phyloP scores from a whole-genome alignment of 1,139 yeast species.

The Schwanniomyces etchellsii region DNA sequence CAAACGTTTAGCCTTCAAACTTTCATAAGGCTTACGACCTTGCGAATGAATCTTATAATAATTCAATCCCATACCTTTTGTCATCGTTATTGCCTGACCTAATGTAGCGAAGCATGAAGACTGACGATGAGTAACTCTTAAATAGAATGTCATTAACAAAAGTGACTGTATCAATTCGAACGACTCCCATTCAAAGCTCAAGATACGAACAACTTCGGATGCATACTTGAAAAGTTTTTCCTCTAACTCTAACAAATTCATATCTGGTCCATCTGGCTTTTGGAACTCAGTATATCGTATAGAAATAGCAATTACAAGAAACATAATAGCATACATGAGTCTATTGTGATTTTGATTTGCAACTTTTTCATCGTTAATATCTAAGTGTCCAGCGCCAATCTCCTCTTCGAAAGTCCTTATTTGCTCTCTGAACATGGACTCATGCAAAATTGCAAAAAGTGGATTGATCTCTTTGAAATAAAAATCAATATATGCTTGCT shows the following conservation, averaged over 20 bases:
- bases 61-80: constrained; percentile 53
- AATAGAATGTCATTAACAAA: constrained; percentile 49
- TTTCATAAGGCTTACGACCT: constrained; percentile 37
- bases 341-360: constrained; percentile 28
- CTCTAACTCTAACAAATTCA: constrained; percentile 33
- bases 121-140: constrained; percentile 55
- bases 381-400: constrained; percentile 7
- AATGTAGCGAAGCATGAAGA: constrained; percentile 49
- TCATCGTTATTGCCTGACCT: constrained; percentile 50
- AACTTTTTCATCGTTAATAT: constrained; percentile 9
- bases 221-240: constrained; percentile 49
- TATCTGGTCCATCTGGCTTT: constrained; percentile 28
- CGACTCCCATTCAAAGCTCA: constrained; percentile 65
- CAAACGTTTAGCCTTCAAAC: constrained; percentile 45
- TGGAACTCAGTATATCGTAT: constrained; percentile 49
- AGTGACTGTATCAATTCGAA: constrained; percentile 62
- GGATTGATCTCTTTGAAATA: constrained; percentile 52
- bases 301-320: constrained; percentile 45
- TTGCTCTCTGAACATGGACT: constrained; percentile 50
- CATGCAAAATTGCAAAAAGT: constrained; percentile 49
- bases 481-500: constrained; percentile 25
- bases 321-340: constrained; percentile 48
- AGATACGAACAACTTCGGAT: constrained; percentile 38
- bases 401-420: constrained; percentile 27
- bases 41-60: constrained; percentile 15